Conservation (phyloP, 2,329 filamentous ascomycete species). For the Aspergillus proliferans region DNA sequence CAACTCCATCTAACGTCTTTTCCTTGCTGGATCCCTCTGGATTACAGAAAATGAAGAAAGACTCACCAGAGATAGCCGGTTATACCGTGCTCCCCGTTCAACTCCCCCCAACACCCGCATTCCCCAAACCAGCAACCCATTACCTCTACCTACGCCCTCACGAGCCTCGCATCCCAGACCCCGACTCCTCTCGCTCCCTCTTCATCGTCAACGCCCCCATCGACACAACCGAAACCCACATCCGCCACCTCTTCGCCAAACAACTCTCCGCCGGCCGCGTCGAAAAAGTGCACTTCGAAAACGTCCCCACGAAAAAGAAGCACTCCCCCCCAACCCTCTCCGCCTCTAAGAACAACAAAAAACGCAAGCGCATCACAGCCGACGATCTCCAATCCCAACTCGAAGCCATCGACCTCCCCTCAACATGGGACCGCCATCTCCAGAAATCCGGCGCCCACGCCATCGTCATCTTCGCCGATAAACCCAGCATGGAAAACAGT, state of each 20-base stretch:
- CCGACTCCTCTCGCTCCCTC: conserved; percentile 69
- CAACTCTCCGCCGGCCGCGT: conserved; percentile 73
- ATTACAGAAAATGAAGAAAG: conserved; percentile 29
- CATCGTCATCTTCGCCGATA: conserved; percentile 77
- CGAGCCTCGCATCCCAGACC: conserved; percentile 67
- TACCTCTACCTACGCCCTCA: conserved; percentile 84
- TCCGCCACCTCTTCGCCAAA: conserved; percentile 67
- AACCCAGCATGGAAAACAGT: conserved; percentile 66
- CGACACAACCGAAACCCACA: conserved; percentile 71
- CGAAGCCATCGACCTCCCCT: conserved; percentile 58
- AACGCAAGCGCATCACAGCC: conserved; percentile 48
- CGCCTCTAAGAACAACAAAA: conserved; percentile 37
- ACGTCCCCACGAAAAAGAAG: conserved; percentile 34
- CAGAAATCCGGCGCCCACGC: conserved; percentile 71
- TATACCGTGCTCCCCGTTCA: conserved; percentile 65
- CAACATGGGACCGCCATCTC: conserved; percentile 65
- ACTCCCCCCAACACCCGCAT: conserved; percentile 59
- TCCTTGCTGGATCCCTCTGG: background rate
- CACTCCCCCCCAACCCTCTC: conserved; percentile 13
- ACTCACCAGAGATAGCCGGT: conserved; percentile 45
- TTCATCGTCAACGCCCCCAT: conserved; percentile 87
- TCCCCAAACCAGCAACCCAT: conserved; percentile 60
- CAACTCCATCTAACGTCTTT: background rate
- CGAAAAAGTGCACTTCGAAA: conserved; percentile 70
- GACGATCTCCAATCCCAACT: conserved; percentile 51